Percentiles rank a stretch among this genome's conserved stretches.
phyloP scores from a whole-genome alignment of 108 stramenopile species.

The Cyclotella sp. region DNA sequence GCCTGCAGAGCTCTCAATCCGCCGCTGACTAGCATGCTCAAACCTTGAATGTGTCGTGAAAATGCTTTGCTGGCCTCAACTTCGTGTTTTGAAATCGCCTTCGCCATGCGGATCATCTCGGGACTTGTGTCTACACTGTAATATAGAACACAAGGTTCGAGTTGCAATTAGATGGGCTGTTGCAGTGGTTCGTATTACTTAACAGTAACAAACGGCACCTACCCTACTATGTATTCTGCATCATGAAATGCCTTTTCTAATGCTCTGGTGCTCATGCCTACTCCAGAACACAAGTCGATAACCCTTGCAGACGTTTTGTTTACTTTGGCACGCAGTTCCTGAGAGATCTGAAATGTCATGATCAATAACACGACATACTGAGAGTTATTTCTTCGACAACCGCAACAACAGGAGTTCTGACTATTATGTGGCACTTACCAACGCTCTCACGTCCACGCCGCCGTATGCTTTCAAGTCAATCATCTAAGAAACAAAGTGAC shows the following conservation, averaged over 20 bases:
- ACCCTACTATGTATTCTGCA: slow-evolving; percentile 64
- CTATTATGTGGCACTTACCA: slow-evolving; percentile 13
- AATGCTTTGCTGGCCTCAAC: slow-evolving; percentile 30
- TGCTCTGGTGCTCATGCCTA: slow-evolving; percentile 82
- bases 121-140: slow-evolving; percentile 68
- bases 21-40: slow-evolving; percentile 22
- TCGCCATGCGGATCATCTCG: slow-evolving; percentile 86
- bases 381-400: not conserved
- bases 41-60: slow-evolving; percentile 16
- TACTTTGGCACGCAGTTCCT: slow-evolving; percentile 47
- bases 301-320: slow-evolving; percentile 56
- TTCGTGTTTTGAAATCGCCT: slow-evolving; percentile 49
- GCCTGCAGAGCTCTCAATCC: slow-evolving; percentile 9
- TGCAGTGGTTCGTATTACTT: not conserved
- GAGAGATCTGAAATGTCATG: slow-evolving; percentile 32
- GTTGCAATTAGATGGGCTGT: not conserved
- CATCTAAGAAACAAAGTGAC: slow-evolving; percentile 15
- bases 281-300: slow-evolving; percentile 82
- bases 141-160: not conserved
- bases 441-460: slow-evolving; percentile 66
- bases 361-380: not conserved
- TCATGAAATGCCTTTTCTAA: slow-evolving; percentile 73
- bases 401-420: not conserved
- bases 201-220: not conserved
- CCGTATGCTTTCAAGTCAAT: slow-evolving; percentile 84